Evolutionary conservation across 108 stramenopile species (phyloP).

Genomic region (Mediolabrus comicus): DNA sequence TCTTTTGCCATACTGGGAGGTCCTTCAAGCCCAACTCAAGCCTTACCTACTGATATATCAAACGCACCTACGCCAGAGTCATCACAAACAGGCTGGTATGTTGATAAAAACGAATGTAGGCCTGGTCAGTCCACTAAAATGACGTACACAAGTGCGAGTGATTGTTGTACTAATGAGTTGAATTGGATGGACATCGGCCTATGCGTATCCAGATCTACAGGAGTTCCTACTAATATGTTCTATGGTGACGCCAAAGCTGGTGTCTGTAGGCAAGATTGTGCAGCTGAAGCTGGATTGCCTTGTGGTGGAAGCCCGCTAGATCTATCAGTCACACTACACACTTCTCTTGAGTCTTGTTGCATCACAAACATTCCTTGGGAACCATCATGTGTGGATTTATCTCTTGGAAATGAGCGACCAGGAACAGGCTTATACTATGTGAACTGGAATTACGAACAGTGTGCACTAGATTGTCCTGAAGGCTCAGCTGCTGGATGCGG

Average conservation of each 20-base stretch:
- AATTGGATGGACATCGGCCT: background rate
- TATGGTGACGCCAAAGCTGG: conserved; percentile 1
- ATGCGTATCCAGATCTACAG: conserved; percentile 6
- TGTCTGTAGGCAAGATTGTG: conserved; percentile 9
- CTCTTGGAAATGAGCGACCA: conserved; percentile 2
- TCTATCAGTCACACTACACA: background rate
- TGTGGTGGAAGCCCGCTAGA: conserved; percentile 8
- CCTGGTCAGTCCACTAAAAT: background rate
- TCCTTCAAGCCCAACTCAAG: too few species aligned
- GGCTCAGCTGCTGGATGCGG: conserved; percentile 7
- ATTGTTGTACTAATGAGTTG: background rate
- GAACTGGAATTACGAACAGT: background rate
- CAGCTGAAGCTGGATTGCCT: background rate
- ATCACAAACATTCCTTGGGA: conserved; percentile 5
- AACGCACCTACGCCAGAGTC: too few species aligned
- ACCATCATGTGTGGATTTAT: conserved; percentile 1
- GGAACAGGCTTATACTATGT: conserved; percentile 3
- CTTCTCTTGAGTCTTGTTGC: background rate
- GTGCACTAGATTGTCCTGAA: conserved; percentile 10
- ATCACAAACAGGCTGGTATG: background rate
- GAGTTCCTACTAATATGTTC: conserved; percentile 13
- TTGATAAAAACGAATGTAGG: background rate
- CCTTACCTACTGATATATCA: too few species aligned
- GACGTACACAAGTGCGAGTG: background rate
- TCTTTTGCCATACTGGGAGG: too few species aligned